Base-by-base conservation (phyloP, 1,284 basidiomycete genomes). In the Abortiporus biennis region DNA sequence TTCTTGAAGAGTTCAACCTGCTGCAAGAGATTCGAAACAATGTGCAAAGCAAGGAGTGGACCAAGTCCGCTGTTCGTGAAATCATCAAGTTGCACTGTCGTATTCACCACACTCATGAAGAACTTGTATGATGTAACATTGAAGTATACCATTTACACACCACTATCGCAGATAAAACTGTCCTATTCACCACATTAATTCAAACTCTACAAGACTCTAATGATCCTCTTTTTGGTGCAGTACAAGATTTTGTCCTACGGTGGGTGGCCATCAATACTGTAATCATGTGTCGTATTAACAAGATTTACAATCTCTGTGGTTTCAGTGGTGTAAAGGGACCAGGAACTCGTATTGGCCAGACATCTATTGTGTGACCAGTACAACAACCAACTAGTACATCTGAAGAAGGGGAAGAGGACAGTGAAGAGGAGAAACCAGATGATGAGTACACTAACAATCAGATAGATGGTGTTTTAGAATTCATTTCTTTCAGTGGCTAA, bases 1-100 rank as follows among this genome's bases (percentile, higher is more conserved):
- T 65, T 36, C 45, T 68, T 1, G 58, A 56, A 1, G 59, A 69
- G 29, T 67, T 69, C 43, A 47, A 53, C 12, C 54, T 69, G 0
- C 54, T 71, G 0, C 47, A 55, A 2, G 56, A 62, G 24, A 55
- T 56, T 1, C 49, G 50, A 2, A 49, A 58, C 25, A 59, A 67
- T 30, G 42, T 67, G 2, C 48, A 35, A 1, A 37, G 53, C 0
- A 49, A 53, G 25, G 52, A 46, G 1, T 69, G 67, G 67, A 46
- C 56, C 0, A 33, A 49, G 3, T 57, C 61, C 0, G 47, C 11
- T 11, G 16, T 8, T 8, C 33, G 33, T 8, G 33, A 34, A 17
- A 8, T 8, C 9, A 17, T 34, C 8, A 34, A 34, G 17, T 17
- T 34, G 17, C 33, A 16, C 11, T 16, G 33, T 11, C 33, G 33